phyloP scores from a whole-genome alignment of 106 monocot genomes.

The Dendrobium nobile region DNA sequence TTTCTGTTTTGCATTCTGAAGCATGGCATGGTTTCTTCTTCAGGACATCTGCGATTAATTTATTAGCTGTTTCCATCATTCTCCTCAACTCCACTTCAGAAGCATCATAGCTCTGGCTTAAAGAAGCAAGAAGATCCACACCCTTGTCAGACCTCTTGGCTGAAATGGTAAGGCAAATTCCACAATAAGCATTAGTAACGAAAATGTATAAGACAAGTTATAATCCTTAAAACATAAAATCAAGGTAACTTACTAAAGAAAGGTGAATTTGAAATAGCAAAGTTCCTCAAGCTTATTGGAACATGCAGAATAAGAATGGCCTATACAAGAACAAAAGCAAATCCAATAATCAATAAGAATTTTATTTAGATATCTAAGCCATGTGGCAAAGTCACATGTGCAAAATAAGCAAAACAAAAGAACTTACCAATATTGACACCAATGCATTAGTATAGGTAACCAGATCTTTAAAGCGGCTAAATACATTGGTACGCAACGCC shows the following conservation, averaged over 20 bases:
- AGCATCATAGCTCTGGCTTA: conserved; percentile 70
- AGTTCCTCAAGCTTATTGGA: conserved; percentile 54
- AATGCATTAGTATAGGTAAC: conserved; percentile 78
- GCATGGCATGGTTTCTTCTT: conserved; percentile 55
- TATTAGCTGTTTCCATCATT: conserved; percentile 46
- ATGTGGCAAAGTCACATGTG: background rate
- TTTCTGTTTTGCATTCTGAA: conserved; percentile 63
- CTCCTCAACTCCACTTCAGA: conserved; percentile 71
- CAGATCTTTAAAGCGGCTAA: conserved; percentile 69
- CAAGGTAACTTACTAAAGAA: conserved; percentile 39
- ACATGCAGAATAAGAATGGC: conserved; percentile 84
- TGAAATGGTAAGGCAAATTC: conserved; percentile 17
- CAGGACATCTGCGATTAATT: conserved; percentile 54
- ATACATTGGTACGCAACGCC: conserved; percentile 64
- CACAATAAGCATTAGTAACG: conserved; percentile 3
- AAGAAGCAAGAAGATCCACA: conserved; percentile 69
- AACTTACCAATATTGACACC: conserved; percentile 78
- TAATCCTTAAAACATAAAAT: conserved; percentile 1
- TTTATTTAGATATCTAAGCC: background rate
- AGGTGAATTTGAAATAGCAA: conserved; percentile 39
- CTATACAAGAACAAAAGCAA: conserved; percentile 24
- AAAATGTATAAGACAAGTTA: background rate
- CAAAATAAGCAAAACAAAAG: conserved; percentile 1
- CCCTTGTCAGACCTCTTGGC: conserved; percentile 73
- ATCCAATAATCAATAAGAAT: background rate